Evolutionary conservation across 2,329 filamentous ascomycete species (phyloP), one percentile per base, ranked within the genome.

Genomic region (Pleomassaria siparia): DNA sequence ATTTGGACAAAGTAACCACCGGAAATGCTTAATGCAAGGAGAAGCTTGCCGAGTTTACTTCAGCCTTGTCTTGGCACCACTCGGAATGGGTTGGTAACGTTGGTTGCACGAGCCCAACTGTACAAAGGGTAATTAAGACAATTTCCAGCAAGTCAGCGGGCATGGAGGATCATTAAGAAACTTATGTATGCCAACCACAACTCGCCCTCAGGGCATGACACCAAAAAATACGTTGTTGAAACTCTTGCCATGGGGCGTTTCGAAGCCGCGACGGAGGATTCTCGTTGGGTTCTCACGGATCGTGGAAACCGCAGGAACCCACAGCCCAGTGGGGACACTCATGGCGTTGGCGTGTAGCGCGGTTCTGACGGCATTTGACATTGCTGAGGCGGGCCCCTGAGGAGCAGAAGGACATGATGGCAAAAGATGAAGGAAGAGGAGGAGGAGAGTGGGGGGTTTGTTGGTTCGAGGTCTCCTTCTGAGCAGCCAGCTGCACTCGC

Each of bases 401-500:
- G 18, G 18, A 26, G 28, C 26, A 26, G 20, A 21, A 32, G 3
- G 40, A 13, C 20, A n/a, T 5, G 8, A 32, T 42, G 7, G 25
- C 15, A 30, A 24, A 15, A 8, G n/a, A 40, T 4, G 16, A n/a
- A 10, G 7, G 22, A 5, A 15, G 7, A 22, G 37, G 8, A 15
- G 18, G 10, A 25, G 24, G 16, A 40, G 20, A 41, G 29, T 28
- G 25, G 29, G 24, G n/a, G 39, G 22, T 29, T 20, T n/a, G 39
- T 18, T 18, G 22, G 7, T 8, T 15, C 25, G 26, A 29, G 39
- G 24, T 4, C 39, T 9, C 25, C 7, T 29, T 30, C 22, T 39
- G n/a, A 24, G 18, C 30, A n/a, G n/a, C 18, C 47, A 48, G 39
- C 51, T 49, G 43, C 45, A 51, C 54, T 63, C 59, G 59, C 58